Conservation (phyloP, 1,284 basidiomycete species). For the Cystobasidium slooffiae region DNA sequence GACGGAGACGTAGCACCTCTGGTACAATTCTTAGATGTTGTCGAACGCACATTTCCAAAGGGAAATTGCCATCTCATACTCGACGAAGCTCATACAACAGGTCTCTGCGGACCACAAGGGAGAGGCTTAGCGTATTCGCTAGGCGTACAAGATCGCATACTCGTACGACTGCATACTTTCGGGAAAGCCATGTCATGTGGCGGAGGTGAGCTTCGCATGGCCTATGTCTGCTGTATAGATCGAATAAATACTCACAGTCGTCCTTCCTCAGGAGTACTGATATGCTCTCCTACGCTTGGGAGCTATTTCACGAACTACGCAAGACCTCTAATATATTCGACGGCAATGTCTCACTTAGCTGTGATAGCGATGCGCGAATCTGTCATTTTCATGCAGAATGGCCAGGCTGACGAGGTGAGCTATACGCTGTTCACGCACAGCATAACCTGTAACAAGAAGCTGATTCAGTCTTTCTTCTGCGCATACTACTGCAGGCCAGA, state of each 20-base stretch:
- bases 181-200: slow-evolving; percentile 73
- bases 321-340: slow-evolving; percentile 86
- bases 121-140: slow-evolving; percentile 62
- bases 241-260: slow-evolving; percentile 47
- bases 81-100: slow-evolving; percentile 89
- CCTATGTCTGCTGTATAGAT: background rate
- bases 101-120: slow-evolving; percentile 68
- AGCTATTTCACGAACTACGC: slow-evolving; percentile 93
- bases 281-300: slow-evolving; percentile 72
- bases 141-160: slow-evolving; percentile 66
- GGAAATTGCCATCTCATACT: slow-evolving; percentile 74
- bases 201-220: slow-evolving; percentile 67
- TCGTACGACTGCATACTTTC: slow-evolving; percentile 65
- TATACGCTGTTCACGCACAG: slow-evolving; percentile 16
- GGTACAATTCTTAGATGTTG: slow-evolving; percentile 64
- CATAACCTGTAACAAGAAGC: background rate
- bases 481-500: slow-evolving; percentile 21
- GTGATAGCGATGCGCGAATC: slow-evolving; percentile 74
- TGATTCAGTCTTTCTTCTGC: background rate
- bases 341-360: slow-evolving; percentile 73
- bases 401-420: slow-evolving; percentile 65
- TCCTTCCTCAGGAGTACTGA: slow-evolving; percentile 68
- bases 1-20: slow-evolving; percentile 89
- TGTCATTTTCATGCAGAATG: slow-evolving; percentile 74
- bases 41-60: slow-evolving; percentile 66